Percentiles rank a stretch among this genome's conserved stretches.
Evolutionary conservation across 2,329 filamentous ascomycete species (phyloP).

Genomic region (Sordariomycetes sp.): DNA sequence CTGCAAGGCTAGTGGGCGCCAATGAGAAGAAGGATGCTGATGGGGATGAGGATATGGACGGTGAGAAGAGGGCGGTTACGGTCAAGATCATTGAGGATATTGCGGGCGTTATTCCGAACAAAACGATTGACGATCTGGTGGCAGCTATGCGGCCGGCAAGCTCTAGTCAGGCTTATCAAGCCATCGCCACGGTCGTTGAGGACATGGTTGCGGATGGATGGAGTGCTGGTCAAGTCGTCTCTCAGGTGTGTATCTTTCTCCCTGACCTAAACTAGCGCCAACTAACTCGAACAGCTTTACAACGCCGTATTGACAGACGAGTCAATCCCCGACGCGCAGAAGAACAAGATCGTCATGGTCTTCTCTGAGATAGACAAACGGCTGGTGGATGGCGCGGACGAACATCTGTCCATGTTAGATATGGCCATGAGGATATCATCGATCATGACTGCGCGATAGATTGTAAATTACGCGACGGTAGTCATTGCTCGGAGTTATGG

Average conservation of each 20-base stretch:
- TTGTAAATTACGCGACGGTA: no score
- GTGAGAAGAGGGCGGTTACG: conserved; percentile 55
- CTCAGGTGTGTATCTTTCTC: conserved; percentile 47
- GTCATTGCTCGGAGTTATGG: conserved; percentile 8
- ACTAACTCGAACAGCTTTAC: conserved; percentile 51
- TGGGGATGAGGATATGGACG: conserved; percentile 55
- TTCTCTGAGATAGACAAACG: conserved; percentile 96
- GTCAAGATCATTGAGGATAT: conserved; percentile 85
- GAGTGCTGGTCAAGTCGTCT: conserved; percentile 83
- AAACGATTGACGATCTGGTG: conserved; percentile 61
- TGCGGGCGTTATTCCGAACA: conserved; percentile 80
- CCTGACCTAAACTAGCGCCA: not conserved
- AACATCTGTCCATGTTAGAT: conserved; percentile 87
- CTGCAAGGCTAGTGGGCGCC: conserved; percentile 77
- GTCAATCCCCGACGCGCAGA: conserved; percentile 71
- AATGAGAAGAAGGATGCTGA: conserved; percentile 36
- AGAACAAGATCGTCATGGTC: conserved; percentile 78
- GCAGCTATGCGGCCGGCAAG: conserved; percentile 67
- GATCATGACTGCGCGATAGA: conserved; percentile 46
- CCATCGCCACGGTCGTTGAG: conserved; percentile 71
- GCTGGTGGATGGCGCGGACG: conserved; percentile 87
- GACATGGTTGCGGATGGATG: conserved; percentile 94
- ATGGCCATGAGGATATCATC: conserved; percentile 71
- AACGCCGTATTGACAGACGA: conserved; percentile 78
- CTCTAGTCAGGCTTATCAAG: conserved; percentile 57